Base-by-base conservation (phyloP, 1,284 basidiomycete genomes). In the Mycena sp. region DNA sequence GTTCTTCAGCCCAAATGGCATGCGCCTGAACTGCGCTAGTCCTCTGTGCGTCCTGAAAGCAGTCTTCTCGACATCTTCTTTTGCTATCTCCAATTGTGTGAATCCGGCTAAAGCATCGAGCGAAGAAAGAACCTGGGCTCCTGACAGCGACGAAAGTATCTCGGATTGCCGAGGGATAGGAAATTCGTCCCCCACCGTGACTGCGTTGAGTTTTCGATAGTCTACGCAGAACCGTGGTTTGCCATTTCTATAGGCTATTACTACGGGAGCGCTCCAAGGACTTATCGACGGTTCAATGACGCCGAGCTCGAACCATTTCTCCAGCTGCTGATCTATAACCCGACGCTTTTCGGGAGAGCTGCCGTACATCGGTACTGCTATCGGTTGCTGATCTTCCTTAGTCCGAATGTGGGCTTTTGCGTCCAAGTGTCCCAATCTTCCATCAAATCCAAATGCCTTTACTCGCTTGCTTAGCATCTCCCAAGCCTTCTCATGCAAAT, bases 1-100 rank as follows among this genome's bases (percentile, higher is more conserved):
- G 65, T 84, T 85, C 7, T 78, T 72, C 1, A 81, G 76, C 2
- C 84, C 83, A 69, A 86, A 85, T 0, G 83, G 84, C 81, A 86
- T 83, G 16, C 80, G 61, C 41, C 71, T 74, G 72, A 84, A 86
- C 72, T 86, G 82, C 37, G 72, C 81, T 0, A 85, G 73, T 10
- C 84, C 85, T 60, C 74, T 65, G 70, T 84, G 84, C 0, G 80
- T 81, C 34, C 81, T 68, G 55, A 79, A 86, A 0, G 83, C 83
- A 0, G 82, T 81, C 66, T 83, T 83, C 54, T 81, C 77, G 7
- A 73, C 70, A 46, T 81, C 80, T 4, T 79, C 74, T 0, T 71
- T 60, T 2, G 62, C 70, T 14, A 85, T 78, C 4, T 74, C 73
- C 0, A 85, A 63, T 67, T 86, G 84, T 11, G 79, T 83, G 66